phyloP scores from a whole-genome alignment of 2,329 filamentous ascomycete genomes.

The Zasmidium angulare region DNA sequence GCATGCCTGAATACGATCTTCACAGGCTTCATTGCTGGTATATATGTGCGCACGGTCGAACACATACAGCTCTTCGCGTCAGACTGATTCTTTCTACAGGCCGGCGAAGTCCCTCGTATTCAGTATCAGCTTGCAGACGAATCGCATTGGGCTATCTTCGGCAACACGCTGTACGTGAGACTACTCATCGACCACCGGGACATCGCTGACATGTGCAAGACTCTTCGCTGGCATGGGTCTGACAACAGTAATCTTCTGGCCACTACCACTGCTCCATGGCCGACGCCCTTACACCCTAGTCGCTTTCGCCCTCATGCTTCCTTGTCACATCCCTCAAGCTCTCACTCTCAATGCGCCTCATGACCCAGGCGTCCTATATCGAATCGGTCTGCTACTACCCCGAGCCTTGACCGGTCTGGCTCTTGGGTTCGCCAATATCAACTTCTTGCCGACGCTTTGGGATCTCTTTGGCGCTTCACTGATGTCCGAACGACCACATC shows the following conservation, averaged over 20 bases:
- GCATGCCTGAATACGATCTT: conserved; percentile 72
- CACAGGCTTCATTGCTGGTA: conserved; percentile 68
- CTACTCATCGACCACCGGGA: not conserved
- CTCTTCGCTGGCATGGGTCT: conserved; percentile 71
- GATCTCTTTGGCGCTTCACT: conserved; percentile 76
- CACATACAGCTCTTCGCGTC: not conserved
- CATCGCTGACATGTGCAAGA: conserved; percentile 19
- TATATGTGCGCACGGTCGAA: conserved; percentile 60
- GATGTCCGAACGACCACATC: conserved; percentile 70
- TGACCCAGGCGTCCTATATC: conserved; percentile 58
- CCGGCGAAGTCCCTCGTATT: conserved; percentile 74
- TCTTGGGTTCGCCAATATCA: conserved; percentile 75
- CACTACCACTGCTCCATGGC: conserved; percentile 71
- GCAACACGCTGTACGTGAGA: conserved; percentile 61
- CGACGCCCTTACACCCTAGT: conserved; percentile 74
- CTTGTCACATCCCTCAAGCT: conserved; percentile 74
- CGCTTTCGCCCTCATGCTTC: conserved; percentile 67
- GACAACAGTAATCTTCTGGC: conserved; percentile 70
- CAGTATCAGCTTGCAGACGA: conserved; percentile 74
- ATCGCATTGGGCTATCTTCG: conserved; percentile 65
- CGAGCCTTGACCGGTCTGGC: conserved; percentile 66
- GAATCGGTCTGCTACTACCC: conserved; percentile 61
- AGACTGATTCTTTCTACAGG: conserved; percentile 35
- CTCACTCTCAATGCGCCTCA: conserved; percentile 60
- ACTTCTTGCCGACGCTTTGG: conserved; percentile 68